Conservation (phyloP, 2,329 filamentous ascomycete species). For the Pleurostoma richardsiae region DNA sequence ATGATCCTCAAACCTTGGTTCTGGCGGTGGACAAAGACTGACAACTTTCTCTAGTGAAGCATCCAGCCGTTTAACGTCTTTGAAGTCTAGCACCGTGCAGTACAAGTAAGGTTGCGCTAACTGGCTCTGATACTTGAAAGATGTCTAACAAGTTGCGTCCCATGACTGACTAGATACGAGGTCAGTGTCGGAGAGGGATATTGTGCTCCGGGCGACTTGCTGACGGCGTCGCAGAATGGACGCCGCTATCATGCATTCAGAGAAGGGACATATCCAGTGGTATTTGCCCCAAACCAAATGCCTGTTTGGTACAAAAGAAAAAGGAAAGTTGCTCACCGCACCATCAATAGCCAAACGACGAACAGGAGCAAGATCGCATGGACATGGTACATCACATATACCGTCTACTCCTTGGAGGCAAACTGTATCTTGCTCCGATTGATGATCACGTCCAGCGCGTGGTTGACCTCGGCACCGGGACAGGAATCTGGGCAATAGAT, state of each 20-base stretch:
- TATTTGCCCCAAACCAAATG: neutral
- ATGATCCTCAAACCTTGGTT: neutral
- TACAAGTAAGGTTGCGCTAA: neutral
- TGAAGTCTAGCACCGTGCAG: neutral
- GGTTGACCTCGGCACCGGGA: constrained; percentile 55
- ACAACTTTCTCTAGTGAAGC: neutral
- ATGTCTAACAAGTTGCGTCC: neutral
- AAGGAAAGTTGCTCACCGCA: neutral
- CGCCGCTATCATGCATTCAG: constrained; percentile 52
- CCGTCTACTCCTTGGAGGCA: constrained; percentile 39
- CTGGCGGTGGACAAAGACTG: neutral
- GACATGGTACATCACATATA: constrained; percentile 52
- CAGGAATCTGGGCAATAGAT: constrained; percentile 57
- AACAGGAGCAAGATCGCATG: constrained; percentile 52
- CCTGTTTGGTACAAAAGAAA: neutral
- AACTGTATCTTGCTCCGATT: constrained; percentile 48
- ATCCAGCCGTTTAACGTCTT: neutral
- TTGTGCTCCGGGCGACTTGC: neutral
- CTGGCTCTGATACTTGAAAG: neutral
- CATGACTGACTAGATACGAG: neutral
- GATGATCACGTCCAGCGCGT: constrained; percentile 40
- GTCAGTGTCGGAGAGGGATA: neutral
- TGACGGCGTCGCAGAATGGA: constrained; percentile 41
- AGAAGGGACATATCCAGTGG: constrained; percentile 34
- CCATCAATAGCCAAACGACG: constrained; percentile 57